Evolutionary conservation across 768 basidiomycete genomes (phyloP).

Genomic region (Auricularia auricula-judae): DNA sequence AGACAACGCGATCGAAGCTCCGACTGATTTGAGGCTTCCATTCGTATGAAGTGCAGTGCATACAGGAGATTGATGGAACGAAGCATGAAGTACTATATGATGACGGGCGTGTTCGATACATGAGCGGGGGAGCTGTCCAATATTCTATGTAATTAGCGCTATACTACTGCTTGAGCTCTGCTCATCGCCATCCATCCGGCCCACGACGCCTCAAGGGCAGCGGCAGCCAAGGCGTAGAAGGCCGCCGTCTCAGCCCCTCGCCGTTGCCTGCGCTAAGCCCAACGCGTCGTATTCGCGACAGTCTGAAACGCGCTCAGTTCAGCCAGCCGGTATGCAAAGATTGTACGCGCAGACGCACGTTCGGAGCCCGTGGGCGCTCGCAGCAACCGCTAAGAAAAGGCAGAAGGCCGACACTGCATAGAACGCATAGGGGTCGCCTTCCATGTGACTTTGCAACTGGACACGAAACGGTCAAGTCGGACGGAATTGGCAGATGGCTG

Average conservation of each 20-base stretch:
- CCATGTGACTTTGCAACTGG: constrained; percentile 66
- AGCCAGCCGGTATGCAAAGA: constrained; percentile 5
- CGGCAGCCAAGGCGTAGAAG: constrained; percentile 3
- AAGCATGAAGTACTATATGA: no score
- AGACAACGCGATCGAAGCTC: no score
- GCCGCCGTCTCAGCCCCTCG: constrained; percentile 1
- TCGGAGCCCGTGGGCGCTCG: constrained; percentile 58
- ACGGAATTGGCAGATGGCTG: not conserved
- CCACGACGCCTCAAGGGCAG: constrained; percentile 29
- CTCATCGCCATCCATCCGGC: constrained; percentile 29
- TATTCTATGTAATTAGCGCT: no score
- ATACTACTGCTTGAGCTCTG: not conserved
- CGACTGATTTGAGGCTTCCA: no score
- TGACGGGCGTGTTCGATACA: no score
- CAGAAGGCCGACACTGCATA: constrained; percentile 50
- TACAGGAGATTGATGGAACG: no score
- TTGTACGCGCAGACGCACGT: constrained; percentile 25
- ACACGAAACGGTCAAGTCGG: constrained; percentile 1
- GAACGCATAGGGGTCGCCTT: constrained; percentile 66
- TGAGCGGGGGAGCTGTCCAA: no score
- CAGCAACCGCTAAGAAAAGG: constrained; percentile 43
- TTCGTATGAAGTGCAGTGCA: no score
- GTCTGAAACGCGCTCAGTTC: constrained; percentile 16
- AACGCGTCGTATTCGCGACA: constrained; percentile 36
- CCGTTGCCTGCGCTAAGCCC: constrained; percentile 22